Conservation (phyloP, 2,329 filamentous ascomycete species). For the Pseudogymnoascus sp. region DNA sequence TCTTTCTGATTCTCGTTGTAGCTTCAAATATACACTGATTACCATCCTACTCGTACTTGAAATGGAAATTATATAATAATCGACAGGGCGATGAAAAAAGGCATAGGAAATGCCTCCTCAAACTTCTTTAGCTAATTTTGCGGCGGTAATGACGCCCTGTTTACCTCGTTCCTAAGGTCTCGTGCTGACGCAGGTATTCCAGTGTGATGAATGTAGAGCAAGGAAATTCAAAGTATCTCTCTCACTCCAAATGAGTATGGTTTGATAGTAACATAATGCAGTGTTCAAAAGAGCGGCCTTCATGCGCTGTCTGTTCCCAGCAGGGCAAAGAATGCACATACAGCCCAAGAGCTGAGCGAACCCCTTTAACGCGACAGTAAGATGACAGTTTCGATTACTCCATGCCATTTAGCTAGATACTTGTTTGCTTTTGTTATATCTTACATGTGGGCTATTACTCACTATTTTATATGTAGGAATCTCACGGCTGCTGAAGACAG, state of each 20-base stretch:
- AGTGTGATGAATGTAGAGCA: slow-evolving; percentile 17
- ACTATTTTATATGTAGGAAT: slow-evolving; percentile 11
- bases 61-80: background rate
- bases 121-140: background rate
- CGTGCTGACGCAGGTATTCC: background rate
- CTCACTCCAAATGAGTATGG: background rate
- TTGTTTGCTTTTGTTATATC: background rate
- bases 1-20: background rate
- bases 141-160: background rate
- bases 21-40: background rate
- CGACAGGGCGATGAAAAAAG: background rate
- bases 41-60: background rate
- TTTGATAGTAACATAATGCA: slow-evolving; percentile 15
- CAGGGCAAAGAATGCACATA: slow-evolving; percentile 36
- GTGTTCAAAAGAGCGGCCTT: slow-evolving; percentile 37
- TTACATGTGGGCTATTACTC: background rate
- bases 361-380: slow-evolving; percentile 36
- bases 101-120: background rate
- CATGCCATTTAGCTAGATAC: background rate
- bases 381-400: slow-evolving; percentile 14
- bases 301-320: slow-evolving; percentile 34
- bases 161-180: background rate
- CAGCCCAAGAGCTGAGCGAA: slow-evolving; percentile 36
- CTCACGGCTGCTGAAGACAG: slow-evolving; percentile 18
- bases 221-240: slow-evolving; percentile 15